Percentiles rank a stretch among this genome's conserved stretches.
These are phyloP conservation scores for Leucaena leucocephala DNA, from an alignment of 306 rosid species.

Conservation along the genomic window DNA sequence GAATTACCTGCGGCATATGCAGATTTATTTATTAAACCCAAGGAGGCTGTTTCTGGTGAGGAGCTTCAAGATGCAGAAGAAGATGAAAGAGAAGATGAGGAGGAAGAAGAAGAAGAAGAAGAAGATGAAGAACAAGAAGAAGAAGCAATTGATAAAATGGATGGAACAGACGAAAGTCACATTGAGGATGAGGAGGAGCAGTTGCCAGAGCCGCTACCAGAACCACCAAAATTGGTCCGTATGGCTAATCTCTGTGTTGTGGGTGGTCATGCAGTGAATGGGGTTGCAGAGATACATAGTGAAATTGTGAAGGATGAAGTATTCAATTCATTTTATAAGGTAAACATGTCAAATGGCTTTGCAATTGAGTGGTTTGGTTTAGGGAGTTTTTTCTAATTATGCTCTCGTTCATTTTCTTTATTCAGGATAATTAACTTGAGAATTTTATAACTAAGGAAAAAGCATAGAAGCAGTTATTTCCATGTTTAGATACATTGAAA, in stretches of 20 bases:
- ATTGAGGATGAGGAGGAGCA: constrained; percentile 47
- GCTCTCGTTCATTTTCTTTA: background rate
- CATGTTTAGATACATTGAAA: constrained; percentile 14
- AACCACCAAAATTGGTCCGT: constrained; percentile 87
- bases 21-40: constrained; percentile 58
- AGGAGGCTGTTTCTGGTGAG: constrained; percentile 46
- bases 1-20: constrained; percentile 73
- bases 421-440: constrained; percentile 7
- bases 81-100: constrained; percentile 3
- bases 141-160: constrained; percentile 46
- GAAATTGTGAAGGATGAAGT: constrained; percentile 94
- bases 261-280: constrained; percentile 98
- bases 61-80: constrained; percentile 50
- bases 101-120: background rate
- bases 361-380: constrained; percentile 29
- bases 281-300: constrained; percentile 98
- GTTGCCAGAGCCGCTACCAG: constrained; percentile 61
- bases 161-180: constrained; percentile 42
- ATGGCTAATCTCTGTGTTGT: constrained; percentile 98
- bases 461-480: constrained; percentile 25
- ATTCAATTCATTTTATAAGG: constrained; percentile 88
- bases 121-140: background rate
- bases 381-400: constrained; percentile 20
- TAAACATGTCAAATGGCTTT: constrained; percentile 36
- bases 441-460: constrained; percentile 10